These are phyloP conservation scores for Uromyces viciae-fabae DNA, from an alignment of 1,284 basidiomycete genomes.

Conservation along the genomic window DNA sequence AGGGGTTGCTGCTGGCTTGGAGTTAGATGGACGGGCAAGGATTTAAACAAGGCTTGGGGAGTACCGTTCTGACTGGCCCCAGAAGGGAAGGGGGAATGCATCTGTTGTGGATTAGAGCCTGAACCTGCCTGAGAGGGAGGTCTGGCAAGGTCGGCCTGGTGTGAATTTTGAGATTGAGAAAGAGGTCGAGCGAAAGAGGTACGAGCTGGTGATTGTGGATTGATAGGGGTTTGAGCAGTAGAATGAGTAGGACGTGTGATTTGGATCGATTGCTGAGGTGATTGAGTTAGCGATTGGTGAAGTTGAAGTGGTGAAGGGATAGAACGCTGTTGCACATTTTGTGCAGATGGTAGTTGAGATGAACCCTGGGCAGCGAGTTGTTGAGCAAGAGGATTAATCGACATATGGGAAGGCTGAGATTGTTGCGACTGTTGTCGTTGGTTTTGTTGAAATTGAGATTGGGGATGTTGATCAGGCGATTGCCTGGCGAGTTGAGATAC, in stretches of 20 bases:
- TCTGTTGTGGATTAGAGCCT: neutral
- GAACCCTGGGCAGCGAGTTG: neutral
- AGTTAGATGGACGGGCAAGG: conserved; percentile 24
- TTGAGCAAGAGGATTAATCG: neutral
- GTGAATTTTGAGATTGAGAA: conserved; percentile 25
- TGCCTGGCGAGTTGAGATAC: conserved; percentile 6
- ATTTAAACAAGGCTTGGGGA: conserved; percentile 36
- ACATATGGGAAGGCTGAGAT: neutral
- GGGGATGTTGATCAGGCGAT: neutral
- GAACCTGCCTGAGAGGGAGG: conserved; percentile 28
- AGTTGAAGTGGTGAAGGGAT: conserved; percentile 29
- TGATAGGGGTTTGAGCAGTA: conserved; percentile 8
- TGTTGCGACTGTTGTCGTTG: conserved; percentile 28
- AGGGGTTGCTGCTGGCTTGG: conserved; percentile 14
- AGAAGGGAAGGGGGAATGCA: conserved; percentile 28
- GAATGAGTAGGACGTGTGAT: conserved; percentile 1
- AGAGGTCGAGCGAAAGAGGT: conserved; percentile 22
- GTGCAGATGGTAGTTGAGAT: neutral
- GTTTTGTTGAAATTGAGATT: neutral
- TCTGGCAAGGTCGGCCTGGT: conserved; percentile 2
- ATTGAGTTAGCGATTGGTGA: conserved; percentile 11
- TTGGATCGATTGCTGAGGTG: conserved; percentile 22
- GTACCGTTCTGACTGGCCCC: conserved; percentile 17
- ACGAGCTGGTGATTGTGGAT: conserved; percentile 27
- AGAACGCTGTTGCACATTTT: conserved; percentile 15